Percentiles rank a stretch among this genome's conserved stretches.
Evolutionary conservation across 83 land plant species (phyloP).

Genomic region (Isoetes engelmannii): DNA sequence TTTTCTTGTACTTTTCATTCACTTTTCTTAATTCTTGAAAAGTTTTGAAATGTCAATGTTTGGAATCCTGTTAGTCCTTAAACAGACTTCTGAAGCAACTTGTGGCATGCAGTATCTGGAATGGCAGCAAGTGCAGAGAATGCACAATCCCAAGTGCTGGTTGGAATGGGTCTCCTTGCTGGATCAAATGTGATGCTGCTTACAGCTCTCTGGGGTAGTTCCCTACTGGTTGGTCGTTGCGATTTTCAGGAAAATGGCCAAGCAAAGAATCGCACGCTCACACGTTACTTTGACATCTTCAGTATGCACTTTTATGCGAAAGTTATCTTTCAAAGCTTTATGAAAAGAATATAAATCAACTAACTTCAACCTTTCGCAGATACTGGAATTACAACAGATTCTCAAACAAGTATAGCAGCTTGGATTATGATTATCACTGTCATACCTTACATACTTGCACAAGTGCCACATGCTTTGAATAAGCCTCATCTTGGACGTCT

Average conservation of each 20-base stretch:
- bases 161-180: slow-evolving; percentile 2
- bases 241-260: slow-evolving; percentile 10
- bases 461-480: slow-evolving; percentile 44
- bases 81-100: too few species aligned
- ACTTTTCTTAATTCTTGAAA: too few species aligned
- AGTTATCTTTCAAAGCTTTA: too few species aligned
- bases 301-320: slow-evolving; percentile 20
- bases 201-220: slow-evolving; percentile 1
- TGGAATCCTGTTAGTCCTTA: too few species aligned
- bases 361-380: slow-evolving; percentile 10
- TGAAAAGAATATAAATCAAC: too few species aligned
- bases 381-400: slow-evolving; percentile 17
- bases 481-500: slow-evolving; percentile 40
- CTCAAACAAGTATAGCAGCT: slow-evolving; percentile 11
- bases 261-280: slow-evolving; percentile 46
- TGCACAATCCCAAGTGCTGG: not conserved
- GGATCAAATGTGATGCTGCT: slow-evolving; percentile 11
- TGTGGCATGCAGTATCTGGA: slow-evolving; percentile 5
- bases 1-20: too few species aligned
- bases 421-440: slow-evolving; percentile 17
- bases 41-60: too few species aligned
- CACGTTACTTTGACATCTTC: slow-evolving; percentile 40
- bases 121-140: not conserved
- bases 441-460: slow-evolving; percentile 12
- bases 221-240: not conserved